These are phyloP conservation scores for Lablab purpureus DNA, from an alignment of 306 rosid genomes.

Conservation along the genomic window DNA sequence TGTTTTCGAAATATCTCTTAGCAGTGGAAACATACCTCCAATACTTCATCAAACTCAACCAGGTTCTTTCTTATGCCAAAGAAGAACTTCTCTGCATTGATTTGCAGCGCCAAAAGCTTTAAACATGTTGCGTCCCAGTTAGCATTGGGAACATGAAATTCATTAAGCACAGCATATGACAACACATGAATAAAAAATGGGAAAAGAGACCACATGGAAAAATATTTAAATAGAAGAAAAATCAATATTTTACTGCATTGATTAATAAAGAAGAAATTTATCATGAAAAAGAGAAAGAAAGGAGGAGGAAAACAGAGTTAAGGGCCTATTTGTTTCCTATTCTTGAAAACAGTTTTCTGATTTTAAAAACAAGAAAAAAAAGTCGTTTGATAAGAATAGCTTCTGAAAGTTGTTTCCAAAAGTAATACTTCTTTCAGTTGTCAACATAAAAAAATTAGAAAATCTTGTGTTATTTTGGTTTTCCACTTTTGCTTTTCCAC, in stretches of 20 bases:
- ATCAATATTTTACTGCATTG: slow-evolving; percentile 33
- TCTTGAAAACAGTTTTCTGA: not conserved
- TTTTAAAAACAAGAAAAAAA: not conserved
- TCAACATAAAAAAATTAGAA: not conserved
- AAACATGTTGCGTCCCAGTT: slow-evolving; percentile 42
- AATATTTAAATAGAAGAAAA: slow-evolving; percentile 21
- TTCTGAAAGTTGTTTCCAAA: not conserved
- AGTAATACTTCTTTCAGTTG: not conserved
- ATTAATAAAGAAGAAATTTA: slow-evolving; percentile 18
- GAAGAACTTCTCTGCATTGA: slow-evolving; percentile 94
- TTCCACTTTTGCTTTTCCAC: not conserved
- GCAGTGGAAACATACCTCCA: slow-evolving; percentile 73
- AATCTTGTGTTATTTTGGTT: not conserved
- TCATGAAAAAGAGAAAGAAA: slow-evolving; percentile 15
- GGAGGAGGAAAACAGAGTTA: slow-evolving; percentile 25
- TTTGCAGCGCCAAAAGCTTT: slow-evolving; percentile 88
- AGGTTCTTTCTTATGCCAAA: slow-evolving; percentile 85
- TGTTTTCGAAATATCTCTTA: slow-evolving; percentile 21
- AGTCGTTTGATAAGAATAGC: not conserved
- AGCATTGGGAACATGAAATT: slow-evolving; percentile 45
- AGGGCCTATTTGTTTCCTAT: not conserved
- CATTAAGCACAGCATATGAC: slow-evolving; percentile 24
- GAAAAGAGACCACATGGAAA: slow-evolving; percentile 15
- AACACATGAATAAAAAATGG: slow-evolving; percentile 39
- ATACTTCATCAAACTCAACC: slow-evolving; percentile 97